Evolutionary conservation across 257 asterid species (phyloP).

Genomic region (Solanum arcanum): DNA sequence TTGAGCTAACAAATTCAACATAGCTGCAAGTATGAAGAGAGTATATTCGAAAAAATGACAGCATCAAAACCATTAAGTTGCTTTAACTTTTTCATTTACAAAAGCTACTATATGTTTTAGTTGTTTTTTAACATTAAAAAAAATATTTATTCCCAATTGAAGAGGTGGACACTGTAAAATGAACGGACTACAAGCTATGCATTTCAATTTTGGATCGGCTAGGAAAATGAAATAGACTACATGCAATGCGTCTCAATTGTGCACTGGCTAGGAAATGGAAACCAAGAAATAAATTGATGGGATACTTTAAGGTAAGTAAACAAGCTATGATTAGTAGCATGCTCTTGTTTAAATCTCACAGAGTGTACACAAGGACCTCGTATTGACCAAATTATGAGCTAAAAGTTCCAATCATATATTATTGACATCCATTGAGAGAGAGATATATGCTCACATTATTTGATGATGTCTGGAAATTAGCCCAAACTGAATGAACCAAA

Average conservation of each 20-base stretch:
- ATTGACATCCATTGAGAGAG: neutral
- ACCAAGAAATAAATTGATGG: neutral
- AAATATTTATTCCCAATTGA: neutral
- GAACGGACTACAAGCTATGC: neutral
- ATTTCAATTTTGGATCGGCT: neutral
- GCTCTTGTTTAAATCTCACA: neutral
- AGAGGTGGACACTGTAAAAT: neutral
- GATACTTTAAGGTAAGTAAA: neutral
- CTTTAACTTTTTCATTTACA: neutral
- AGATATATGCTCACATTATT: conserved; percentile 44
- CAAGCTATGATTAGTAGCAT: neutral
- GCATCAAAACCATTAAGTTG: neutral
- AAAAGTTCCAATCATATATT: neutral
- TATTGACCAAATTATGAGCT: neutral
- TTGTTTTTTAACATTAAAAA: neutral
- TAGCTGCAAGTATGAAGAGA: neutral
- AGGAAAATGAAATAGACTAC: neutral
- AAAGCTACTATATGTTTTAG: neutral
- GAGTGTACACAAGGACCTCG: neutral
- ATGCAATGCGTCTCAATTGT: neutral
- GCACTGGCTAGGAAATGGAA: neutral
- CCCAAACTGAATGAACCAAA: conserved; percentile 91
- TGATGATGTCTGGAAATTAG: conserved; percentile 78
- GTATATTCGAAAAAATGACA: neutral
- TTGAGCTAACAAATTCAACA: neutral